Evolutionary conservation across 2,329 filamentous ascomycete genomes (phyloP), one percentile per base, ranked within the genome.

Genomic region (Colletotrichum sp.): DNA sequence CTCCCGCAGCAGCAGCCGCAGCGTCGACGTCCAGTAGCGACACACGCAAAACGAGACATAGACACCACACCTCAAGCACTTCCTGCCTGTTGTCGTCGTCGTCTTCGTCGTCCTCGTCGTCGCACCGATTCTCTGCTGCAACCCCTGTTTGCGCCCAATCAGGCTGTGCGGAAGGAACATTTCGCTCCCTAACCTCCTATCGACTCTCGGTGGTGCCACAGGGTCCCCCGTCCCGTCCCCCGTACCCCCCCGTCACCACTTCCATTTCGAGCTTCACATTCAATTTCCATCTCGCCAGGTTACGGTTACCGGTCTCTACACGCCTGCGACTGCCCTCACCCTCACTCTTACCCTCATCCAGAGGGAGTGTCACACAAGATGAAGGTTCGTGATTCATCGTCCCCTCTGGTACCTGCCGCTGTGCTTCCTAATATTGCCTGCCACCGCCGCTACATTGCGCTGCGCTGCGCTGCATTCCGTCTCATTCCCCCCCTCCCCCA

Each of bases 341-440:
- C 32, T 52, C 44, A 21, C 44, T 52, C 44, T 28, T 36, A 30
- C 30, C 32, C 59, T 32, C 18, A 34, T 34, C 59, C 30, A 32
- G 59, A 71, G 66, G 64, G 59, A 68, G n/a, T 57, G 77, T 78
- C 49, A 67, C 72, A 78, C 77, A 77, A 78, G 69, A 78, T 78
- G 77, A 78, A 78, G 77, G 77, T 78, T 76, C 66, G 77, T 78
- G 67, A 68, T 64, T 60, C 67, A 62, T 49, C 26, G 10, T 67
- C 39, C 52, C 64, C 66, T 75, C 69, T 68, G 44, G 63, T 62
- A 68, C 59, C 60, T 60, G 59, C 73, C 67, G 21, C 32, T 55
- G 52, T 32, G 36, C 59, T 78, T 70, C 68, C 66, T 36, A 34
- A 13, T 64, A 24, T 59, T 52, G 6, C 60, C 60, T 64, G 32